Evolutionary conservation across 805 yeast genomes (phyloP).

Genomic region (Ogataea pini): DNA sequence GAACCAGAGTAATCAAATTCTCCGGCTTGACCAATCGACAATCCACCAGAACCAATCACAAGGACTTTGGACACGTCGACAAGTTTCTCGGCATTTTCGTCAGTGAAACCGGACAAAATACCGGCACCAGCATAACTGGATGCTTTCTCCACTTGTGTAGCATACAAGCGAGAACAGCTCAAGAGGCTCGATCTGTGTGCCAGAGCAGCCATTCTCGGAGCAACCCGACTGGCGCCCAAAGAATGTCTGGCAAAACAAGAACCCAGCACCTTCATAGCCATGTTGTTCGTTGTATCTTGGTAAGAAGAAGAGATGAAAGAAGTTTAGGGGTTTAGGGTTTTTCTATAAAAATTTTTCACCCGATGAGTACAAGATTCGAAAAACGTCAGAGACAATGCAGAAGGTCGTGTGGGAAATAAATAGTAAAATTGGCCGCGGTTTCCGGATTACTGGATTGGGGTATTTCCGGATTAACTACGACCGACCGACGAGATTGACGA

Average conservation of each 20-base stretch:
- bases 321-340: not conserved
- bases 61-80: constrained; percentile 87
- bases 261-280: constrained; percentile 7
- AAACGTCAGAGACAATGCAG: constrained; percentile 9
- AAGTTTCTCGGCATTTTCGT: constrained; percentile 60
- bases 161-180: constrained; percentile 20
- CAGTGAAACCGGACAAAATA: constrained; percentile 54
- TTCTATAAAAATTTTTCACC: constrained; percentile 18
- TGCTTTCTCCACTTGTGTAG: constrained; percentile 31
- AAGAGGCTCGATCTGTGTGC: constrained; percentile 5
- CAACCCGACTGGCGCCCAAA: constrained; percentile 5
- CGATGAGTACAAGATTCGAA: constrained; percentile 10
- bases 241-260: constrained; percentile 17
- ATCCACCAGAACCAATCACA: constrained; percentile 95
- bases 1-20: constrained; percentile 97
- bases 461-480: constrained; percentile 1
- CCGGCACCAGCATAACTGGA: constrained; percentile 62
- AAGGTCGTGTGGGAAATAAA: constrained; percentile 21
- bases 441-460: constrained; percentile 31
- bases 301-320: not conserved
- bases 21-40: constrained; percentile 97
- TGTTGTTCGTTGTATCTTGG: not conserved
- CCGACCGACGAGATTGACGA: too few relatives aligned
- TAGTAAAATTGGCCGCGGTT: constrained; percentile 31
- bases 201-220: constrained; percentile 1